phyloP scores from a whole-genome alignment of 1,139 yeast species.

The Hemisphaericaspora xylofermentans region DNA sequence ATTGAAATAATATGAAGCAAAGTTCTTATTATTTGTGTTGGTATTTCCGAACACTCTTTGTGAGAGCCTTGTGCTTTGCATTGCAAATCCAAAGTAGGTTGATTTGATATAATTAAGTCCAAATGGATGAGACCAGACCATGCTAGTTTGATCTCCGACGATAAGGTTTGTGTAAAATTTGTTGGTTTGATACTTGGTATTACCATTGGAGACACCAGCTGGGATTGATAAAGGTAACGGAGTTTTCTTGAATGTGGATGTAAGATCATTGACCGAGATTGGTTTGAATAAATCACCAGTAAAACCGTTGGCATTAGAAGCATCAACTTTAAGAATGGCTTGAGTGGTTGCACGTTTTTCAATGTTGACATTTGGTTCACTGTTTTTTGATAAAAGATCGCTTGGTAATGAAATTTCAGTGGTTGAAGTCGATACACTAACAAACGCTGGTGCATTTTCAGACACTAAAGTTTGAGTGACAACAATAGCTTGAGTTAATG shows the following conservation, averaged over 20 bases:
- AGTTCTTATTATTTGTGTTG: constrained; percentile 29
- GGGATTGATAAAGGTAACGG: constrained; percentile 52
- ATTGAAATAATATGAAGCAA: constrained; percentile 50
- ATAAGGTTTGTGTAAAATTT: constrained; percentile 80
- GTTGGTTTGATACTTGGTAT: constrained; percentile 66
- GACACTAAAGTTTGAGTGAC: constrained; percentile 5
- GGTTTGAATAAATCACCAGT: constrained; percentile 45
- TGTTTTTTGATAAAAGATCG: neutral
- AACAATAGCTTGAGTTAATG: constrained; percentile 6
- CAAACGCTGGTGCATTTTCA: constrained; percentile 1
- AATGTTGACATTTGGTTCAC: neutral
- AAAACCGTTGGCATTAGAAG: constrained; percentile 6
- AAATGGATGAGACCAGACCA: constrained; percentile 80
- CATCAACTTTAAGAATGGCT: constrained; percentile 3
- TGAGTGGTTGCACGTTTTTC: constrained; percentile 5
- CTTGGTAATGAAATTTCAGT: constrained; percentile 3
- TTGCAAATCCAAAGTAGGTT: constrained; percentile 57
- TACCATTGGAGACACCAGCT: constrained; percentile 42
- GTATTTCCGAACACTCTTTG: constrained; percentile 68
- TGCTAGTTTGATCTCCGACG: constrained; percentile 60
- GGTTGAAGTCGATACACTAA: constrained; percentile 4
- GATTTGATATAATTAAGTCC: constrained; percentile 59
- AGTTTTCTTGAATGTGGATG: constrained; percentile 46
- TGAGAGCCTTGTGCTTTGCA: constrained; percentile 57
- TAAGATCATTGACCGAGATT: constrained; percentile 49